phyloP scores from a whole-genome alignment of 805 yeast genomes.

The Candida morakotiae region DNA sequence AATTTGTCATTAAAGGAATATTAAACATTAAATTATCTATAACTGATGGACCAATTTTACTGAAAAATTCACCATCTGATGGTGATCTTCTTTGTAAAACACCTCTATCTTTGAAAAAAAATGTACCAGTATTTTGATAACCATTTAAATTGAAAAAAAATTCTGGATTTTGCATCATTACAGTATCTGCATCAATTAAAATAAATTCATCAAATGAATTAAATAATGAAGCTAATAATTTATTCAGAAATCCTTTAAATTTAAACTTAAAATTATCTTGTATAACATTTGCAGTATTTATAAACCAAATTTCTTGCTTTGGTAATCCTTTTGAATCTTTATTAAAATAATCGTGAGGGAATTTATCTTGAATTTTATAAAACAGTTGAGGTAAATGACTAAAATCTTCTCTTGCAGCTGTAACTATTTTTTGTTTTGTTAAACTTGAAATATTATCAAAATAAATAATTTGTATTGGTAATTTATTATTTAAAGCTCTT shows the following conservation, averaged over 20 bases:
- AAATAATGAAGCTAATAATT: constrained; percentile 54
- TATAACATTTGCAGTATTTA: constrained; percentile 24
- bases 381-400: constrained; percentile 21
- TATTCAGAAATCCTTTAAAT: constrained; percentile 27
- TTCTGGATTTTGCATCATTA: constrained; percentile 28
- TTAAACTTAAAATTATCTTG: constrained; percentile 17
- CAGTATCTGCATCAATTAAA: constrained; percentile 51
- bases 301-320: constrained; percentile 36
- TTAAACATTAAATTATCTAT: constrained; percentile 28
- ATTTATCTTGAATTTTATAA: constrained; percentile 14
- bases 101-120: constrained; percentile 28
- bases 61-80: constrained; percentile 19
- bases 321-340: constrained; percentile 21
- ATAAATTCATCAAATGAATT: constrained; percentile 54
- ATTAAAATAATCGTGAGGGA: constrained; percentile 14
- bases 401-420: constrained; percentile 23
- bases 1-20: constrained; percentile 27
- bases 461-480: constrained; percentile 34
- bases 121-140: constrained; percentile 30
- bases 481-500: constrained; percentile 29
- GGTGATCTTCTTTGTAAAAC: constrained; percentile 20
- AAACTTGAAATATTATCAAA: constrained; percentile 23
- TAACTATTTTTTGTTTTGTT: constrained; percentile 20
- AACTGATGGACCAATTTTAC: constrained; percentile 21
- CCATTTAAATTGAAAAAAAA: constrained; percentile 26